These are phyloP conservation scores for Neurospora sp. DNA, from an alignment of 495 filamentous ascomycete genomes.

Conservation along the genomic window DNA sequence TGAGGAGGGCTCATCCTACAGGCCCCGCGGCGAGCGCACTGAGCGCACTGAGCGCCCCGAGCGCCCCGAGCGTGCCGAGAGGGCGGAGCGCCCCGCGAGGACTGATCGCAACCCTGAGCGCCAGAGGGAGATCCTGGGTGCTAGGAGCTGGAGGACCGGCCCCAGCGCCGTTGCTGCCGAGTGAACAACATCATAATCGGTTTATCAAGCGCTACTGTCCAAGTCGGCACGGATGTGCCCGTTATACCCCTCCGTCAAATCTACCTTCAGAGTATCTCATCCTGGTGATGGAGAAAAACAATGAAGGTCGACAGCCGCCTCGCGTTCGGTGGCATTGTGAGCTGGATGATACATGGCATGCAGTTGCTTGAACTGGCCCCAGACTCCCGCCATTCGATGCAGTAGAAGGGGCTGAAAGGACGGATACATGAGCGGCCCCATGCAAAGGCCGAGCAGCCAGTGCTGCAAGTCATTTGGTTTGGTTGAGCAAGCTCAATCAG, in stretches of 20 bases:
- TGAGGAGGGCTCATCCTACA: neutral
- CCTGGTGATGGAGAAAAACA: neutral
- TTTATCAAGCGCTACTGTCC: neutral
- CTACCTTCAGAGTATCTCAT: neutral
- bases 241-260: neutral
- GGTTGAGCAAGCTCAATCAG: neutral
- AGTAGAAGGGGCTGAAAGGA: neutral
- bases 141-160: constrained; percentile 9
- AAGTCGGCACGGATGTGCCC: neutral
- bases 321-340: neutral
- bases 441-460: neutral
- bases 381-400: neutral
- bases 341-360: neutral
- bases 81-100: constrained; percentile 5
- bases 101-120: constrained; percentile 1
- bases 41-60: neutral
- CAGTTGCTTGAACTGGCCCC: neutral
- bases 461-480: neutral
- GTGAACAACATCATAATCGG: neutral
- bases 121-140: constrained; percentile 9
- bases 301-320: neutral
- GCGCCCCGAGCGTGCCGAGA: constrained; percentile 1
- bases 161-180: constrained; percentile 2
- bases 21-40: neutral
- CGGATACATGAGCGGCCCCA: neutral